These are phyloP conservation scores for Mortierella claussenii DNA, from an alignment of 192 early-diverging fungal species.

Conservation along the genomic window DNA sequence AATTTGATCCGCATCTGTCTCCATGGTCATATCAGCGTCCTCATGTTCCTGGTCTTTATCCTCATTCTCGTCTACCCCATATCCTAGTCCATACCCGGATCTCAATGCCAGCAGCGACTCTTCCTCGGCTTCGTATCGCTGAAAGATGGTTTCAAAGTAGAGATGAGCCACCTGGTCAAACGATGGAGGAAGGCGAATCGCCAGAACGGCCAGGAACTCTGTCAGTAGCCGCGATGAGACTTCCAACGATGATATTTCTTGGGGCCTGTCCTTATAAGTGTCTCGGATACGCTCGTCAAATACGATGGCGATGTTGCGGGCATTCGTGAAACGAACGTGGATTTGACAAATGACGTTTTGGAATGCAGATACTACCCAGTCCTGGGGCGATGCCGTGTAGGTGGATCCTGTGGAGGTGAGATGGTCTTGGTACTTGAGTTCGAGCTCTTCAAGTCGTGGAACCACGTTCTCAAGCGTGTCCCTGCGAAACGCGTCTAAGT, in stretches of 20 bases:
- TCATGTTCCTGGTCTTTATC: neutral
- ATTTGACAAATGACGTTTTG: constrained; percentile 16
- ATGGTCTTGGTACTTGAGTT: constrained; percentile 27
- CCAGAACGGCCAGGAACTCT: constrained; percentile 25
- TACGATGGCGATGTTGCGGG: constrained; percentile 7
- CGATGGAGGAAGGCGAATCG: constrained; percentile 25
- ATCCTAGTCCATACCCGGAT: neutral
- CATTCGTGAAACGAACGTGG: constrained; percentile 11
- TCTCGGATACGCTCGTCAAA: constrained; percentile 23
- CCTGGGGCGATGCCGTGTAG: neutral
- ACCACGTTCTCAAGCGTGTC: constrained; percentile 28
- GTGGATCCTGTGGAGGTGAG: neutral
- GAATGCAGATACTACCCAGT: constrained; percentile 31
- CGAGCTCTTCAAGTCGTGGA: constrained; percentile 13
- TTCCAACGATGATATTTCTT: constrained; percentile 13
- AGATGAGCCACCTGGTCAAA: constrained; percentile 34
- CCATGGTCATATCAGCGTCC: neutral
- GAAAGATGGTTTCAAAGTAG: constrained; percentile 35
- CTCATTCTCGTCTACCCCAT: neutral
- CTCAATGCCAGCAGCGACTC: neutral
- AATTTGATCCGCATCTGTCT: neutral
- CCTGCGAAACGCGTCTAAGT: constrained; percentile 20
- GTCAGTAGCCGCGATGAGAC: constrained; percentile 24
- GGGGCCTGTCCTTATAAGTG: constrained; percentile 3
- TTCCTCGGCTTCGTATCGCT: constrained; percentile 7